Evolutionary conservation across 2,329 filamentous ascomycete species (phyloP).

Genomic region (Didymella exigua): DNA sequence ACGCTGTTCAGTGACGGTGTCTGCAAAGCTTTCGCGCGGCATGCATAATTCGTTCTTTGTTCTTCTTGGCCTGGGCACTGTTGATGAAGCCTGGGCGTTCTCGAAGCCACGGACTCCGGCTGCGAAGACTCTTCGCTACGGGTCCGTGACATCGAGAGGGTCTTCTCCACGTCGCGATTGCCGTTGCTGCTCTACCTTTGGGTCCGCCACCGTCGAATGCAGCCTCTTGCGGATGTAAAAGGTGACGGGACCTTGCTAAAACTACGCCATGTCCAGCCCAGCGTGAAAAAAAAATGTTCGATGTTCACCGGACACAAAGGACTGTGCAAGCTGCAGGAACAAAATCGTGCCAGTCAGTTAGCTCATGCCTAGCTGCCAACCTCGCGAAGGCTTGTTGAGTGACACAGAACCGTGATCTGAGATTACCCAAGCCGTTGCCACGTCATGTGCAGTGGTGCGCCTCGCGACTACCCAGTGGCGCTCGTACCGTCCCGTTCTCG

Average conservation of each 20-base stretch:
- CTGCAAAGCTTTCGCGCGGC: constrained; percentile 11
- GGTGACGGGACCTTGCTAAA: background rate
- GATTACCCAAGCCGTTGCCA: constrained; percentile 10
- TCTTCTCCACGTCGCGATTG: background rate
- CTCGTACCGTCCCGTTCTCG: constrained; percentile 12
- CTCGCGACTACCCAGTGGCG: constrained; percentile 1
- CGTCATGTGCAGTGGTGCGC: background rate
- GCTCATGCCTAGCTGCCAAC: background rate
- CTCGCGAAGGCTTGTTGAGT: background rate
- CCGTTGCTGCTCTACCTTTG: background rate
- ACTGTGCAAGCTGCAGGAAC: constrained; percentile 12
- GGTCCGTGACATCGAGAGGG: constrained; percentile 1
- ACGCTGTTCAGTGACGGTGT: constrained; percentile 2
- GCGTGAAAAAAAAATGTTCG: background rate
- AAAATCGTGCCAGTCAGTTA: constrained; percentile 2
- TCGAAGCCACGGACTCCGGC: background rate
- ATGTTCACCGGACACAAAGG: constrained; percentile 6
- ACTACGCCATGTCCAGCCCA: background rate
- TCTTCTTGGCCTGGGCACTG: background rate
- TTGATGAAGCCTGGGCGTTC: background rate
- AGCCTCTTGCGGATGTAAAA: background rate
- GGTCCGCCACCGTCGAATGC: background rate
- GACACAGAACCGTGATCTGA: background rate
- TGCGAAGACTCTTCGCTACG: background rate
- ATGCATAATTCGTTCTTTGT: constrained; percentile 4